Evolutionary conservation across 768 basidiomycete genomes (phyloP), one percentile per base, ranked within the genome.

Genomic region (Mrakia frigida): DNA sequence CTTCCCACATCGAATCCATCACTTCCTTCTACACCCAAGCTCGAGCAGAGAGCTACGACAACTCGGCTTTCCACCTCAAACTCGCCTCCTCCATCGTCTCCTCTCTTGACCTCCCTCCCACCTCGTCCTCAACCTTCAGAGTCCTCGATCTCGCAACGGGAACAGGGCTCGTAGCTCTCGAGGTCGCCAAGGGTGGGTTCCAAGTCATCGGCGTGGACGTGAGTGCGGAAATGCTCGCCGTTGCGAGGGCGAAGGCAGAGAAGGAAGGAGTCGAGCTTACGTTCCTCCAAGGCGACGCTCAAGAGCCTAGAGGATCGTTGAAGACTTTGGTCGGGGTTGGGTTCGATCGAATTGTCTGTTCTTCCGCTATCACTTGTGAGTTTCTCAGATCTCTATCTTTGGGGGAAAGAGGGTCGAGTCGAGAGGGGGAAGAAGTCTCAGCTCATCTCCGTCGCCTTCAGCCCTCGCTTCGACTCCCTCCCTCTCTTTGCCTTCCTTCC

Each of bases 201-300:
- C 39, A 68, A 16, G 65, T 68, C 14, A 23, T 68, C 35, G 65
- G 65, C 7, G 39, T 63, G 33, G 63, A 74, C 39, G 60, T 61
- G 59, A 56, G 43, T 25, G 39, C 41, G 16, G 73, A 63, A 25
- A 74, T 74, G 37, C 60, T 74, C 16, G 25, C 43, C 14, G 60
- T 74, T 16, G 73, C 73, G n/a, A 63, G 39, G 41, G 41, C 6
- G 43, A 74, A 61, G 60, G 63, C 39, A 7, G 39, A 31, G 7
- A 39, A 39, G 35, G 65, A 68, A 21, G 65, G 65, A 5, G 10
- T 68, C 65, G 39, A 39, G 37, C 56, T 56, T 18, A 28, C 28
- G 25, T 68, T 35, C 35, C 35, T 68, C 6, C 18, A 43, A 23
- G 65, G 65, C 6, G 65, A 68, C 25, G 65, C 39, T n/a, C 25